Base-by-base conservation (phyloP, 2,329 filamentous ascomycete genomes). In the Sclerotiophoma versabilis region DNA sequence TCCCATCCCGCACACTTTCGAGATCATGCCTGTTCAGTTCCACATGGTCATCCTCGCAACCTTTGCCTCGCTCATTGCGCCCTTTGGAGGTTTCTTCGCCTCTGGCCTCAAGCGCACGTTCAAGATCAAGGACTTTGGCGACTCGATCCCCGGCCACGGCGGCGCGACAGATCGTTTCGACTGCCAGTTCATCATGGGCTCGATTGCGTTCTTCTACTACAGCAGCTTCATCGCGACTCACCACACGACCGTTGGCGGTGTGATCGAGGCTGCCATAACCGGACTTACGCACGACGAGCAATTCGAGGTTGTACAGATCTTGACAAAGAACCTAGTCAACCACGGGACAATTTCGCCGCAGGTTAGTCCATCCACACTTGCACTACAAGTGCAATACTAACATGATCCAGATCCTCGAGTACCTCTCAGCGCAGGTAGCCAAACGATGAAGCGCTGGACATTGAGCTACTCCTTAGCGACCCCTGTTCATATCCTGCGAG, bases 171-270 rank as follows among this genome's bases (percentile, higher is more conserved):
- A 99, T 74, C 90, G 95, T 58, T 98, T 99, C 93, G 95, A 99
- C 74, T 99, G 95, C 76, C 95, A 99, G 74, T 99, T 99, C 79
- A 98, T 98, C 80, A 99, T 99, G 95, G 95, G 95, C 8, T 95
- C 96, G 77, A 98, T 99, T 70, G 87, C 93, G 14, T 98, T 92
- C 80, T 93, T 99, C 84, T 99, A 99, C 79, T 99, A 96, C 79
- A 93, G 97, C 75, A 95, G 90, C 70, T 99, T 99, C 75, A 93
- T 99, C 69, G 93, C 93, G 4, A 83, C 92, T 6, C 87, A 96
- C 81, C 92, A 93, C 76, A 87, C 90, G 32, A 92, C 83, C 51
- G 88, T 96, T 17, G 95, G 93, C 17, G 87, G 86, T 49, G 90
- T 99, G 29, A 90, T 99, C 64, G 93, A 99, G 80, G 86, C 87